phyloP scores from a whole-genome alignment of 176 grass and related monocot genomes.

The Juncus inflexus region DNA sequence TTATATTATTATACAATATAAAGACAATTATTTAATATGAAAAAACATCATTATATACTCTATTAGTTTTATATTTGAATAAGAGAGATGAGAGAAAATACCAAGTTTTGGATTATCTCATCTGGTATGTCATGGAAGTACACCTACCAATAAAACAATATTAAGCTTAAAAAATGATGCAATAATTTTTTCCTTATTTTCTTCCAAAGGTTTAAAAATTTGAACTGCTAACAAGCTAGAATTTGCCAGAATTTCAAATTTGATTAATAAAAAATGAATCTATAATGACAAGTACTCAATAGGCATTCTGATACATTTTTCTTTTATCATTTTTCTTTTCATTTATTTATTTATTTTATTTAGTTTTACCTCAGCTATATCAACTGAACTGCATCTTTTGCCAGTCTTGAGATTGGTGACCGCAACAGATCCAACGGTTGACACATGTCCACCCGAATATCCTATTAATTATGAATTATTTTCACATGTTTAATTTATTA shows the following conservation, averaged over 20 bases:
- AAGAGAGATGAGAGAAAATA: constrained; percentile 25
- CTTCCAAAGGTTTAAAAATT: background rate
- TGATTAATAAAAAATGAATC: constrained; percentile 16
- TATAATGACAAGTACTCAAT: too few relatives aligned
- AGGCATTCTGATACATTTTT: too few relatives aligned
- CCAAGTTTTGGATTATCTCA: constrained; percentile 80
- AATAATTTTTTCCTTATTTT: background rate
- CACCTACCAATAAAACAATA: constrained; percentile 41
- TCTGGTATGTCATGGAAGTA: constrained; percentile 98
- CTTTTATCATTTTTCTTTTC: too few relatives aligned
- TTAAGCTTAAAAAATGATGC: background rate
- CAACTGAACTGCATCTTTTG: constrained; percentile 54
- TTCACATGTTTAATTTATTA: constrained; percentile 5
- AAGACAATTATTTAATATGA: background rate
- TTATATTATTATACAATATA: constrained; percentile 3
- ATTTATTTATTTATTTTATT: too few relatives aligned
- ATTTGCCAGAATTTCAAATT: background rate
- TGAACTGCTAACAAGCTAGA: background rate
- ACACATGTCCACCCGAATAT: constrained; percentile 87
- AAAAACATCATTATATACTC: background rate
- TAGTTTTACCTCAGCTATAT: constrained; percentile 75
- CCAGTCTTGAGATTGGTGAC: constrained; percentile 88
- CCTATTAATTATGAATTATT: constrained; percentile 35
- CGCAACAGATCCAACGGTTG: constrained; percentile 78
- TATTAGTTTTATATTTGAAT: background rate